Base-by-base conservation (phyloP, 768 basidiomycete species). In the Cyathus striatus region DNA sequence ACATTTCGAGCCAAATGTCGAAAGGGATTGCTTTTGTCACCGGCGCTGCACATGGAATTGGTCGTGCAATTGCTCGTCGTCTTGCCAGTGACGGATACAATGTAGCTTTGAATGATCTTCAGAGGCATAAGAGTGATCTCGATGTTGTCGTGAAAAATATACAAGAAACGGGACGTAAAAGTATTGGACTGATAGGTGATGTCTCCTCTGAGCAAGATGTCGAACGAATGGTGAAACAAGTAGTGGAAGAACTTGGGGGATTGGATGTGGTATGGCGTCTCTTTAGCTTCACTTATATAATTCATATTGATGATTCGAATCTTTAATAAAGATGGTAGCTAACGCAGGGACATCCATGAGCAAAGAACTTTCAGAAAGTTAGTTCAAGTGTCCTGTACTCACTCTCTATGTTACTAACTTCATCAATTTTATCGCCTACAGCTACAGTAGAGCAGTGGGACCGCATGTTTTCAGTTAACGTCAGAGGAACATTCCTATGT, bases 401-500 rank as follows among this genome's bases (percentile, higher is more conserved):
- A 33, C 9, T 35, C 10, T 18, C 24, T 20, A 10, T 17, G 26
- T 35, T 6, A 14, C n/a, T 14, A 2, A 26, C 23, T 6, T 9
- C 14, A 27, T 34, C 14, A 30, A 30, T 30, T 30, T n/a, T 30
- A n/a, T 30, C 4, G 21, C 3, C 25, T 27, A 18, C 38, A 67
- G 75, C 63, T 3, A 52, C 55, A 3, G 36, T 61, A 1, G 59
- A 68, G 6, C 58, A 66, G 0, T 72, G 62, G 66, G 67, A 80
- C 52, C 58, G 52, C 52, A 30, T 61, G 5, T 60, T 74, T 46
- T 61, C 67, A 4, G 61, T 83, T 50, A 84, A 85, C 50, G 64
- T 72, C 46, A 70, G 75, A 41, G 81, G 80, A 26, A 61, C 70
- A 2, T 81, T 77, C 61, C 68, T 78, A 46, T 83, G 78, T 54